These are phyloP conservation scores for Lepidium aucheri DNA, from an alignment of 345 rosid genomes.

Conservation along the genomic window DNA sequence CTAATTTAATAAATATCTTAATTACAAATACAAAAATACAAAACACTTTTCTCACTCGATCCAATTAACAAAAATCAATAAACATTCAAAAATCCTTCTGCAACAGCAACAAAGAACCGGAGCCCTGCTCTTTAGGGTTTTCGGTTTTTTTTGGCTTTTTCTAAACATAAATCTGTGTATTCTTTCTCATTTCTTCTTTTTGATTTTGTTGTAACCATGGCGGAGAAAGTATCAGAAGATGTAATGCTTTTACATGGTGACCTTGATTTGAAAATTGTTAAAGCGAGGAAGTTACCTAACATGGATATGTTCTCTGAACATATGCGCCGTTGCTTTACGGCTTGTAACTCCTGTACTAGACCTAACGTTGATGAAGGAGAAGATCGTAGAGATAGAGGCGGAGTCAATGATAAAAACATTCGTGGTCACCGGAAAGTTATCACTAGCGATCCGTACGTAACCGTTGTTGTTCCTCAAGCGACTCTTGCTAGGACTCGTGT, in stretches of 20 bases:
- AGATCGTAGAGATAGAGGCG: constrained; percentile 1
- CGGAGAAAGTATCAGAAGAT: constrained; percentile 24
- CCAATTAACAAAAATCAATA: background rate
- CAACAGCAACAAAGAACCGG: constrained; percentile 21
- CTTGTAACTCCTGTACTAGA: constrained; percentile 30
- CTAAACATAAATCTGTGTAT: no score
- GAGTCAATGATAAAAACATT: background rate
- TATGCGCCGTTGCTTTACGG: constrained; percentile 41
- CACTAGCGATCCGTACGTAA: constrained; percentile 82
- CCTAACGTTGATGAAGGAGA: background rate
- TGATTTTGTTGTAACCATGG: constrained; percentile 16
- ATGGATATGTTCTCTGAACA: constrained; percentile 49
- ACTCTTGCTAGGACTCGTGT: constrained; percentile 83
- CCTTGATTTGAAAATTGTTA: constrained; percentile 52
- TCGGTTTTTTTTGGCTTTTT: constrained; percentile 26
- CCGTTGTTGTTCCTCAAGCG: constrained; percentile 78
- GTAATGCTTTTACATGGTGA: constrained; percentile 60
- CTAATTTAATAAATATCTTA: constrained; percentile 5
- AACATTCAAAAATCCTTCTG: constrained; percentile 1
- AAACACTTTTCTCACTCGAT: background rate
- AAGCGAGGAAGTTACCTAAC: constrained; percentile 61
- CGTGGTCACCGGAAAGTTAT: constrained; percentile 39
- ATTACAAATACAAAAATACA: background rate
- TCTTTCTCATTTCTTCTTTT: background rate
- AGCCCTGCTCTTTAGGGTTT: constrained; percentile 25